Base-by-base conservation (phyloP, 1,284 basidiomycete genomes). In the Ganoderma leucocontextum region DNA sequence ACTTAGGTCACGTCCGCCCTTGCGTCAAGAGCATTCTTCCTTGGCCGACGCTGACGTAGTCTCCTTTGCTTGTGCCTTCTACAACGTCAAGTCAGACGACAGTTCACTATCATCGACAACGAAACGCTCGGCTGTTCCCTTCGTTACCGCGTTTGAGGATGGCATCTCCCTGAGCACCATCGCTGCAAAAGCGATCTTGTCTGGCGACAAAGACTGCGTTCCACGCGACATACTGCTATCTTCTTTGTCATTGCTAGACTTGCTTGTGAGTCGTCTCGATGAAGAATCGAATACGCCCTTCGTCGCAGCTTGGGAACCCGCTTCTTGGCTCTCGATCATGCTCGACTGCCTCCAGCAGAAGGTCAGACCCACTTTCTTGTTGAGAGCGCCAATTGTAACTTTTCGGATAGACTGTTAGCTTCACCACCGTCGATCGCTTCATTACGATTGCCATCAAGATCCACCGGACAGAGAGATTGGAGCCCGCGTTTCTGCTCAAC, bases 401-500 rank as follows among this genome's bases (percentile, higher is more conserved):
- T 60, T 35, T 25, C 29, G 33, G 62, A 36, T 74, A 92, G 91
- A 81, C 80, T 29, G 78, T 85, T n/a, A 88, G 88, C 58, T 95
- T 95, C 73, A 82, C 85, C 6, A 81, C 88, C 0, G 87, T 95
- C 17, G 90, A 94, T 66, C 85, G 87, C 35, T 82, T 91, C 19
- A 84, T 95, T 19, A 85, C 86, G 12, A 77, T 92, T 13, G 79
- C 90, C 1, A 78, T 92, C 17, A 83, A 85, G 5, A 78, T 95
- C 9, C 84, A 91, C 66, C 83, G 84, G 63, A 83, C 85, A 1
- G 78, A 79, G 41, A 79, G 78, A 49, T 71, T 95, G 17, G 75
- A 84, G 66, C 91, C 92, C 0, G 81, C 77, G 57, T 77, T 91
- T 8, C 76, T 78, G 4, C 82, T 92, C n/a, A 84, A 91, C 71